Evolutionary conservation across 805 yeast genomes (phyloP), one percentile per base, ranked within the genome.

Genomic region (Candida qinlingensis): DNA sequence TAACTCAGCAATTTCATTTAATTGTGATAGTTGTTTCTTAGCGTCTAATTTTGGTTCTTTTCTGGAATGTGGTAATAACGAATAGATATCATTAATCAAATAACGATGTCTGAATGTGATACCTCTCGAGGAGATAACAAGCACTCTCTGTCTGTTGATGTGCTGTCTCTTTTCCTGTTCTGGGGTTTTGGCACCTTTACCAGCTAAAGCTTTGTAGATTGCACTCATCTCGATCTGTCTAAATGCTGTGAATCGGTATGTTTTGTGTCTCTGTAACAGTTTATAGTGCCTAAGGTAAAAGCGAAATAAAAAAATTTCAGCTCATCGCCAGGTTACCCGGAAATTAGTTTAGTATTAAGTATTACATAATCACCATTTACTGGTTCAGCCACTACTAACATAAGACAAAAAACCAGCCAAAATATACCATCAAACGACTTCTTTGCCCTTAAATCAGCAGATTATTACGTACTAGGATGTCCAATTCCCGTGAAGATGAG

Each of bases 21-120:
- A 76, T 66, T 90, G 92, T 65, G 80, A 79, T 54, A 92, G 76
- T 66, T 88, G 87, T 65, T 91, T 87, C 70, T 94, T 94, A 50
- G 91, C 84, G 69, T 94, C 99, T 61, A 92, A 77, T 66, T 94
- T 94, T 52, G 97, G 96, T 70, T 94, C 99, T 64, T 91, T 92
- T 67, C 97, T 83, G 39, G 96, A 85, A 65, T 94, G 99, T 48
- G 99, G 99, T 65, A 94, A 71, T 65, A 94, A 73, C 26, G 80
- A 69, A 56, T 81, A 72, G 53, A 94, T 71, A 70, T 94, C 98
- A 57, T 79, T 77, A 54, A 94, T 88, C 61, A 94, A 72, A 69
- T 94, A 98, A 63, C 99, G 90, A 65, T 94, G 98, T 72, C 99
- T 85, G 65, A 74, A 89, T 30, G 96, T 90, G 49, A 92, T 87